Percentiles rank a stretch among this genome's conserved stretches.
phyloP scores from a whole-genome alignment of 495 filamentous ascomycete species.

The Daldinia vernicosa region DNA sequence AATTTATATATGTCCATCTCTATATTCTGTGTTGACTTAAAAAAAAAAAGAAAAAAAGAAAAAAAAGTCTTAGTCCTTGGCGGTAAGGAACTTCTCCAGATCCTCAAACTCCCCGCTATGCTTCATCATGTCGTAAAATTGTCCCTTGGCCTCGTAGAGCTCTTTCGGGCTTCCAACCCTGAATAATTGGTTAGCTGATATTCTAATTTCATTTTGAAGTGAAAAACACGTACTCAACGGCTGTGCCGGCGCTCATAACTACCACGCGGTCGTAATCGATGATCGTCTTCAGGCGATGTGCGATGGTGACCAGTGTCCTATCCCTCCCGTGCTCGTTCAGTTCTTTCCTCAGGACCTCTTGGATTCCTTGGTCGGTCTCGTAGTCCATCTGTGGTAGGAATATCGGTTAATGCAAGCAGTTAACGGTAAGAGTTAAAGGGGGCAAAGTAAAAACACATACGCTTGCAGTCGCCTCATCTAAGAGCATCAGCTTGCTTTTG shows the following conservation, averaged over 20 bases:
- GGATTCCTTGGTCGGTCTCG: constrained; percentile 63
- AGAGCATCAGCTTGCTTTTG: constrained; percentile 62
- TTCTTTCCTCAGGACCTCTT: constrained; percentile 55
- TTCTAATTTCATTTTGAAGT: not conserved
- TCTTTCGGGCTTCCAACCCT: constrained; percentile 58
- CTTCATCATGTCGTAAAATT: constrained; percentile 62
- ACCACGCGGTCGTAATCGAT: constrained; percentile 62
- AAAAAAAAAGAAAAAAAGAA: not conserved
- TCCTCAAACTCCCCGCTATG: constrained; percentile 62
- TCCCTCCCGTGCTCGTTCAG: constrained; percentile 50
- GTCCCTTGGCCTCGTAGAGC: constrained; percentile 51
- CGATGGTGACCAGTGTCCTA: constrained; percentile 61
- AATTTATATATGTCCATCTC: not conserved
- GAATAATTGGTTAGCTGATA: constrained; percentile 29
- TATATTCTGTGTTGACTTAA: not conserved
- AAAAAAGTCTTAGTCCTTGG: constrained; percentile 8
- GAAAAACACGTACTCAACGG: constrained; percentile 47
- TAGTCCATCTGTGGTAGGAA: constrained; percentile 55
- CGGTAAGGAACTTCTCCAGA: constrained; percentile 44
- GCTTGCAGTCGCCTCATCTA: constrained; percentile 68
- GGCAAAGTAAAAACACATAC: constrained; percentile 17
- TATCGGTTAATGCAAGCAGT: constrained; percentile 1
- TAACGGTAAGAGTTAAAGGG: not conserved
- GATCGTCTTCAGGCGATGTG: constrained; percentile 60
- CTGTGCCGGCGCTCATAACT: constrained; percentile 56